These are phyloP conservation scores for Sporobolomyces pararoseus DNA, from an alignment of 768 basidiomycete species.

Conservation along the genomic window DNA sequence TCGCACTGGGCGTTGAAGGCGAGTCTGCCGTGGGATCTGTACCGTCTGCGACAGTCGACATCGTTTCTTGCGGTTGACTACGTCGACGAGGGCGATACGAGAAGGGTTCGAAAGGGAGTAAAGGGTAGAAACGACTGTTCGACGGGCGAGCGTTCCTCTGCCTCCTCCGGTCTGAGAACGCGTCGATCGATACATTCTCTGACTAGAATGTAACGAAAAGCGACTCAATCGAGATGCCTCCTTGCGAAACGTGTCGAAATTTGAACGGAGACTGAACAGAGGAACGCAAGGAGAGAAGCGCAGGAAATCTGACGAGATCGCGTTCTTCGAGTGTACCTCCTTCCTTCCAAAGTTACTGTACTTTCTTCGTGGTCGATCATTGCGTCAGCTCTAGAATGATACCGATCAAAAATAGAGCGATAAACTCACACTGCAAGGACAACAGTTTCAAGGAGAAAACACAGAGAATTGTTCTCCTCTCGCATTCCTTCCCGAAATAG, in stretches of 20 bases:
- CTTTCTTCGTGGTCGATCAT: constrained; percentile 8
- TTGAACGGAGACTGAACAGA: constrained; percentile 8
- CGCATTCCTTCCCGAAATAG: too few relatives aligned
- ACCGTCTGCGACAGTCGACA: background rate
- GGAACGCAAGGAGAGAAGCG: constrained; percentile 10
- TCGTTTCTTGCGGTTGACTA: background rate
- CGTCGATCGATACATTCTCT: constrained; percentile 14
- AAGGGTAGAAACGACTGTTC: background rate
- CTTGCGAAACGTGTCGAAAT: constrained; percentile 3
- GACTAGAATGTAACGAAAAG: background rate
- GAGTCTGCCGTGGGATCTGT: background rate
- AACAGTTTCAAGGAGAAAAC: too few relatives aligned
- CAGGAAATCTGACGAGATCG: background rate
- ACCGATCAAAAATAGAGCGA: too few relatives aligned
- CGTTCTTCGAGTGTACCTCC: background rate
- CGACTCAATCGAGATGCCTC: background rate
- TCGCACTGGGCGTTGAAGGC: background rate
- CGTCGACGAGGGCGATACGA: background rate
- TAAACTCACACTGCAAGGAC: too few relatives aligned
- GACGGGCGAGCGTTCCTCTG: background rate
- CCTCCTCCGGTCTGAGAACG: constrained; percentile 4
- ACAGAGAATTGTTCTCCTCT: too few relatives aligned
- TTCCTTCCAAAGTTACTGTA: background rate
- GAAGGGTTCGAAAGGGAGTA: background rate
- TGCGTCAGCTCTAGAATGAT: too few relatives aligned